Evolutionary conservation across 2,329 filamentous ascomycete genomes (phyloP), one percentile per base, ranked within the genome.

Genomic region (Claviceps sp.): DNA sequence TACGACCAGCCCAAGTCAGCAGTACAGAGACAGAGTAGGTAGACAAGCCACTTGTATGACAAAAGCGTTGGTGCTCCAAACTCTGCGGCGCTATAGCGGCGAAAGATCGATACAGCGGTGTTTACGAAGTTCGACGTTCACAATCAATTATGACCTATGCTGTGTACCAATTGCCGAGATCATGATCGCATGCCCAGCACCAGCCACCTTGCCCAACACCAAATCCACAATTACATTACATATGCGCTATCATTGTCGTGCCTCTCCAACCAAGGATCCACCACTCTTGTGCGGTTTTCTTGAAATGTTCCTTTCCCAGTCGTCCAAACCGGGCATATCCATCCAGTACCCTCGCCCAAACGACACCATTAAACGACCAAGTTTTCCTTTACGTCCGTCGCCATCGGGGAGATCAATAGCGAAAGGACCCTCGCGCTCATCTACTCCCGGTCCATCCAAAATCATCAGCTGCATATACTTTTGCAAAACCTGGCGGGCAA

Each of bases 301-400:
- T 74, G 58, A 65, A 51, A 82, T 72, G 9, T 75, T 77, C 47
- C 77, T 74, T 61, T 83, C 77, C 86, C 86, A 93, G 55, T 82
- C 81, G 48, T 82, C 77, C 56, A 80, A 74, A 53, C 78, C 79
- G 52, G 79, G 69, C 51, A 79, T 79, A 55, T 85, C 86, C 16
- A 95, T 72, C 89, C 90, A 96, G 70, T 94, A 96, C 53, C 75
- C 76, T 57, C 78, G 79, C 41, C 85, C 85, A 24, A 88, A 73
- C 9, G 76, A 76, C 30, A 95, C 75, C 86, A 96, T 86, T 37
- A 78, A 63, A 50, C 90, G 77, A n/a, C 89, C 90, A 11, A 94
- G 62, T 60, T 80, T 82, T 37, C 89, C 90, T 65, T 77, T 78
- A 79, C 86, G 89, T 18, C 89, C 89, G 55, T 85, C 76, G 11